A percentile compares a stretch with the other conserved stretches of the same genome.
These are phyloP conservation scores for Leccinellum rugosiceps DNA, from an alignment of 768 basidiomycete species.

Conservation along the genomic window DNA sequence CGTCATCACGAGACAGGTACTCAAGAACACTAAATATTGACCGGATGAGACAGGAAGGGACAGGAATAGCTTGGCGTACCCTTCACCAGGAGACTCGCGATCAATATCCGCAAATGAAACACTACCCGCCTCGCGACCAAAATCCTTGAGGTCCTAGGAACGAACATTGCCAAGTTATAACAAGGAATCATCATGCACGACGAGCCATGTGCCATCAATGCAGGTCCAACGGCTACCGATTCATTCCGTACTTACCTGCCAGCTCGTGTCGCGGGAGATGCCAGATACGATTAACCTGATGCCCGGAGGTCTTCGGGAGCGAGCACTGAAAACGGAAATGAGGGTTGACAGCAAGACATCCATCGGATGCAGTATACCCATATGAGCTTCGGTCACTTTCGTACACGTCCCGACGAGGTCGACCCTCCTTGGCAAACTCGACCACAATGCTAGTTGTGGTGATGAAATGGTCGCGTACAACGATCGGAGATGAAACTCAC, in stretches of 20 bases:
- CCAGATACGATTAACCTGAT: constrained; percentile 84
- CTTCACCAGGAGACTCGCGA: constrained; percentile 78
- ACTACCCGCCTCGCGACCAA: constrained; percentile 89
- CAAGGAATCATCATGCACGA: constrained; percentile 6
- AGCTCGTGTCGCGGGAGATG: constrained; percentile 92
- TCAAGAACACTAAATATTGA: constrained; percentile 70
- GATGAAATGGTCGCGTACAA: background rate
- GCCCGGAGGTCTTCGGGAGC: constrained; percentile 75
- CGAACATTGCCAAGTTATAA: constrained; percentile 29
- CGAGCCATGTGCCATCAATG: constrained; percentile 19
- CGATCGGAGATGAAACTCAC: constrained; percentile 25
- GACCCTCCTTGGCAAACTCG: constrained; percentile 92
- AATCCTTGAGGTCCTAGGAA: constrained; percentile 93
- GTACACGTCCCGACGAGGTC: constrained; percentile 76
- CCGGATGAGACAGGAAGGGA: constrained; percentile 1
- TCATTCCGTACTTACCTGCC: constrained; percentile 78
- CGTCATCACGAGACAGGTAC: constrained; percentile 84
- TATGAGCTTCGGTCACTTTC: constrained; percentile 50
- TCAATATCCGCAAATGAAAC: constrained; percentile 96
- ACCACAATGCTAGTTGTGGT: constrained; percentile 73
- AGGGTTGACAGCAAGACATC: constrained; percentile 9
- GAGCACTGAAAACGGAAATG: constrained; percentile 40
- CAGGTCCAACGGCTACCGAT: constrained; percentile 1
- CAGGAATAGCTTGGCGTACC: constrained; percentile 48
- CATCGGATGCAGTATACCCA: constrained; percentile 41